A percentile compares a stretch with the other conserved stretches of the same genome.
Evolutionary conservation across 1,139 yeast species (phyloP).

Genomic region (Spathaspora sp.): DNA sequence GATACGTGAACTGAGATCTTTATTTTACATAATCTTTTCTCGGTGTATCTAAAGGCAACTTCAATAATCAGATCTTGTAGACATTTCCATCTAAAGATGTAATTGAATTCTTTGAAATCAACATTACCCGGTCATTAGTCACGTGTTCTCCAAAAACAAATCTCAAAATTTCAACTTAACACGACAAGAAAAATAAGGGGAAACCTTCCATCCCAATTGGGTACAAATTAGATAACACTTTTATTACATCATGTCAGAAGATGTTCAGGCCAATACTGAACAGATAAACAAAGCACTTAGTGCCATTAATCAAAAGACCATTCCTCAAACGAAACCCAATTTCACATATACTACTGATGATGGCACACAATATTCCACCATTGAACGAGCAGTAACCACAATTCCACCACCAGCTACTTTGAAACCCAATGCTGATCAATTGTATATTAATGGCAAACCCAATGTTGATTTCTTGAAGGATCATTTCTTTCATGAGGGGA

Average conservation of each 20-base stretch:
- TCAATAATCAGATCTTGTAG: too few species aligned
- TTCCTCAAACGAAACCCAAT: constrained; percentile 32
- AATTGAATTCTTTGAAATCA: too few species aligned
- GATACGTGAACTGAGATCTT: too few species aligned
- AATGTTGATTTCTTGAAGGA: constrained; percentile 67
- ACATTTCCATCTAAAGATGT: too few species aligned
- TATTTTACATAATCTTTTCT: too few species aligned
- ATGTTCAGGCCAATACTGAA: constrained; percentile 39
- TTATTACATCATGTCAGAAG: constrained; percentile 15
- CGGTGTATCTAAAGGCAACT: too few species aligned
- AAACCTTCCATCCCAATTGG: too few species aligned
- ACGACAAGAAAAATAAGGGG: too few species aligned
- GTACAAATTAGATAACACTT: too few species aligned
- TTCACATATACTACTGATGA: constrained; percentile 66
- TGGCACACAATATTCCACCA: constrained; percentile 65
- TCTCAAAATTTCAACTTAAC: too few species aligned
- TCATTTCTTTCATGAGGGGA: constrained; percentile 81
- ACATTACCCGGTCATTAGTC: too few species aligned
- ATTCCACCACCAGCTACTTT: constrained; percentile 71
- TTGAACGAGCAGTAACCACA: constrained; percentile 61
- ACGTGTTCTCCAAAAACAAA: too few species aligned
- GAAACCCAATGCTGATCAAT: constrained; percentile 65
- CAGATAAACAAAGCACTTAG: constrained; percentile 76
- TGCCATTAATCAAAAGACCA: constrained; percentile 60
- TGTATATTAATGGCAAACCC: constrained; percentile 72